Base-by-base conservation (phyloP, 208 protist species). In the Phytomonas francai region DNA sequence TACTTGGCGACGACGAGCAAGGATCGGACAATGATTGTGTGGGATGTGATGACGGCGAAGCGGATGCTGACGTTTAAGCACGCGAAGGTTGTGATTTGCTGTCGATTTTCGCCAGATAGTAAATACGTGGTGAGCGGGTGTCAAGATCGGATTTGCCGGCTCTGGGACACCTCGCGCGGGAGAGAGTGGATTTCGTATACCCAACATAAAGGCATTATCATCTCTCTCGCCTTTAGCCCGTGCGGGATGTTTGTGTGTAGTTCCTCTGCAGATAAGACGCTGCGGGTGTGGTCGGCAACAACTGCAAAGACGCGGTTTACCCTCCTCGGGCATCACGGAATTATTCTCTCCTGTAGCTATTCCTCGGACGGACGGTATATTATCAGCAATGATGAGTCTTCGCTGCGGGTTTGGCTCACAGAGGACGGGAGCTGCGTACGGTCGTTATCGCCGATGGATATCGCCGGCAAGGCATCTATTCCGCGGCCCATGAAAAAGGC, bases 21-120 rank as follows among this genome's bases (percentile, higher is more conserved):
- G 56, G 91, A 96, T 68, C 78, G 85, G 66, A 87, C 83, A 16
- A 88, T 96, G 76, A 87, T 90, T n/a, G 57, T 96, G 61, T 96
- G 91, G 89, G 91, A 96, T 59, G 87, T 90, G 56, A 80, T 84
- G 65, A 89, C 87, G 25, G 81, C 79, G 22, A 93, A 94, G 76
- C 63, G 84, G 49, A 56, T 96, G 36, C 74, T 85, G 16, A 83
- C 78, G 49, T 87, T 92, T 34, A 63, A 76, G 56, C 91, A 96
- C 66, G 80, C 81, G 11, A 92, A 91, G 68, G 87, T 93, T 31
- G 89, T 94, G 27, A 94, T 96, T 65, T 96, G 91, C 74, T 96
- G 91, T 68, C 83, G 81, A 68, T 96, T 96, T 69, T 74, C 74
- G n/a, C 84, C 86, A 3, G 89, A 96, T 64, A 88, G 84, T 74